Percentiles rank a stretch among this genome's conserved stretches.
These are phyloP conservation scores for Trypanosoma conorhini DNA, from an alignment of 208 protist genomes.

Conservation along the genomic window DNA sequence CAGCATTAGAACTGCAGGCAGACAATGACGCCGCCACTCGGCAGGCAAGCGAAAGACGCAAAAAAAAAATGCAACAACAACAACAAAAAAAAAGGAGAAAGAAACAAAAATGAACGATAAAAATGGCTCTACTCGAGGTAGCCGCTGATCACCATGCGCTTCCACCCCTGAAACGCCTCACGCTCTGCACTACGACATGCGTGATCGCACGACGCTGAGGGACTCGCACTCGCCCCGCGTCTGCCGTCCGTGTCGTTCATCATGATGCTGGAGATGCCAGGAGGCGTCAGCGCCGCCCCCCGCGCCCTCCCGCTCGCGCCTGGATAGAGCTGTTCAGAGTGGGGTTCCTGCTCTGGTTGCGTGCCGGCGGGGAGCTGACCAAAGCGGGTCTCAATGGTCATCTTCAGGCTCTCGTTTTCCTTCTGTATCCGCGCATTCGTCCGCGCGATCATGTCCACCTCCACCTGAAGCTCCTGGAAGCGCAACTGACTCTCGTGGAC, in stretches of 20 bases:
- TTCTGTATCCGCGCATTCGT: conserved; percentile 20
- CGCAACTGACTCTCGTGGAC: conserved; percentile 31
- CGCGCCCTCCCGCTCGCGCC: background rate
- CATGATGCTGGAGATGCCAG: background rate
- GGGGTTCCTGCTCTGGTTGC: background rate
- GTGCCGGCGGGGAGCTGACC: background rate
- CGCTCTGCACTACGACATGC: background rate
- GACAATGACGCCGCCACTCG: background rate
- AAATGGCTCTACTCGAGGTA: background rate
- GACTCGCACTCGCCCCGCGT: background rate
- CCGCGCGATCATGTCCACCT: conserved; percentile 32
- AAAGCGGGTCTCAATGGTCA: conserved; percentile 19
- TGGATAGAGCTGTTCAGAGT: background rate
- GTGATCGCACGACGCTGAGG: background rate
- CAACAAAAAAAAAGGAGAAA: conserved; percentile 7
- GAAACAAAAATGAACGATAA: conserved; percentile 10
- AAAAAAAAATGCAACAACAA: background rate
- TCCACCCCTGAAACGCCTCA: conserved; percentile 27
- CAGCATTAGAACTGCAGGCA: background rate
- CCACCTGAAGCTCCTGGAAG: conserved; percentile 32
- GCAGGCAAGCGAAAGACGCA: background rate
- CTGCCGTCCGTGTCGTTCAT: background rate
- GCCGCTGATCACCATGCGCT: conserved; percentile 8
- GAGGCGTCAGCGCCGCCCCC: background rate
- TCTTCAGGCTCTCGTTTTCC: conserved; percentile 30